Conservation (phyloP, 805 yeast genomes). For the Kodamaea sagamina region DNA sequence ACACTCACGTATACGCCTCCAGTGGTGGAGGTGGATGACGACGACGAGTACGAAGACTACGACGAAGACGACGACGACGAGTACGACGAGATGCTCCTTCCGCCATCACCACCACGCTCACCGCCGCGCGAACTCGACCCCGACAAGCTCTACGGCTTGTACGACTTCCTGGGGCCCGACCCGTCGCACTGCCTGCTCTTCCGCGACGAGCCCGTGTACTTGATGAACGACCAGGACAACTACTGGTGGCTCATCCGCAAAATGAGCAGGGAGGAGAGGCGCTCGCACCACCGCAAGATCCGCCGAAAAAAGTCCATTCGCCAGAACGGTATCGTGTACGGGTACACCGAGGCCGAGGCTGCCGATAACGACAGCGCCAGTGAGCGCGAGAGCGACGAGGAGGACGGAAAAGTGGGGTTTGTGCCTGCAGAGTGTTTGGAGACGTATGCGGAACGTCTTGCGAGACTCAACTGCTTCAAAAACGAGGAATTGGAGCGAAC, state of each 20-base stretch:
- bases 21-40: constrained; percentile 4
- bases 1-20: constrained; percentile 2
- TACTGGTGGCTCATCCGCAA: constrained; percentile 93
- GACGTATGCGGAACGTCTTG: constrained; percentile 86
- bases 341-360: constrained; percentile 12
- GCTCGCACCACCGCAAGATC: constrained; percentile 24
- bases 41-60: constrained; percentile 11
- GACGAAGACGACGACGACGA: constrained; percentile 10
- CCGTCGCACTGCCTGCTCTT: constrained; percentile 82
- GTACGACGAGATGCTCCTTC: constrained; percentile 42
- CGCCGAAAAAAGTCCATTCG: constrained; percentile 12
- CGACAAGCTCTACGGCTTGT: constrained; percentile 78
- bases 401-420: constrained; percentile 80
- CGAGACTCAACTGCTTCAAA: constrained; percentile 88
- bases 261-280: constrained; percentile 38
- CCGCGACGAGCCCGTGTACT: constrained; percentile 78
- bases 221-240: constrained; percentile 85
- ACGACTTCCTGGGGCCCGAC: constrained; percentile 88
- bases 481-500: constrained; percentile 66
- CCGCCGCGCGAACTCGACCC: constrained; percentile 86
- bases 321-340: constrained; percentile 14
- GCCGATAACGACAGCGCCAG: constrained; percentile 17
- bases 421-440: constrained; percentile 96
- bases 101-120: constrained; percentile 70
- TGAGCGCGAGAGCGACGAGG: constrained; percentile 32